Evolutionary conservation across 257 asterid species (phyloP).

Genomic region (Primulina tabacum): DNA sequence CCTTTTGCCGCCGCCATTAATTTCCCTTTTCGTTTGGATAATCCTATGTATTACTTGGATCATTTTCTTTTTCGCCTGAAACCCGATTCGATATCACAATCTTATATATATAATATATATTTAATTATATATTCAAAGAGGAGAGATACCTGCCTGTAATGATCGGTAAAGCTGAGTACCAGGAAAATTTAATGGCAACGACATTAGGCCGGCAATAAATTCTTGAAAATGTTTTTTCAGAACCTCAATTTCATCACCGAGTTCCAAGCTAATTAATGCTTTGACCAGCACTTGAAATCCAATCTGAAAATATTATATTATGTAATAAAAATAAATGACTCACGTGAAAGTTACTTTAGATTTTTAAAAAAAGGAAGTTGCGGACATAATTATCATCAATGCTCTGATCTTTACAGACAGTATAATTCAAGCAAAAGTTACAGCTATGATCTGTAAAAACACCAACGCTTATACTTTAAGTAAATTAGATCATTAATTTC

Average conservation of each 20-base stretch:
- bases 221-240: constrained; percentile 73
- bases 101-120: too few species aligned
- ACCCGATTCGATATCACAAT: too few species aligned
- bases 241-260: constrained; percentile 65
- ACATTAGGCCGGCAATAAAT: constrained; percentile 91
- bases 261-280: constrained; percentile 72
- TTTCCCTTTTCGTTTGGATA: constrained; percentile 47
- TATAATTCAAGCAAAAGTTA: constrained; percentile 37
- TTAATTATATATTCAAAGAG: too few species aligned
- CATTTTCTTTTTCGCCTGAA: constrained; percentile 78
- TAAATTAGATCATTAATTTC: too few species aligned
- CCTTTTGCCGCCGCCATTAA: background rate
- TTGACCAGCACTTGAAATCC: constrained; percentile 81
- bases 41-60: constrained; percentile 58
- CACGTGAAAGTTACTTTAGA: too few species aligned
- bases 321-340: background rate
- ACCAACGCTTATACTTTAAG: constrained; percentile 35
- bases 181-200: constrained; percentile 74
- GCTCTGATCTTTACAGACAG: constrained; percentile 35
- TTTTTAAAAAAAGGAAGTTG: background rate
- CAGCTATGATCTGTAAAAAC: constrained; percentile 17
- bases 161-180: constrained; percentile 81
- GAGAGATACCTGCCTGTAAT: constrained; percentile 52
- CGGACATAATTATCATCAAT: constrained; percentile 46
- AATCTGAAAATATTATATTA: constrained; percentile 39